These are phyloP conservation scores for Lathyrus oleraceus DNA, from an alignment of 306 rosid genomes.

Conservation along the genomic window DNA sequence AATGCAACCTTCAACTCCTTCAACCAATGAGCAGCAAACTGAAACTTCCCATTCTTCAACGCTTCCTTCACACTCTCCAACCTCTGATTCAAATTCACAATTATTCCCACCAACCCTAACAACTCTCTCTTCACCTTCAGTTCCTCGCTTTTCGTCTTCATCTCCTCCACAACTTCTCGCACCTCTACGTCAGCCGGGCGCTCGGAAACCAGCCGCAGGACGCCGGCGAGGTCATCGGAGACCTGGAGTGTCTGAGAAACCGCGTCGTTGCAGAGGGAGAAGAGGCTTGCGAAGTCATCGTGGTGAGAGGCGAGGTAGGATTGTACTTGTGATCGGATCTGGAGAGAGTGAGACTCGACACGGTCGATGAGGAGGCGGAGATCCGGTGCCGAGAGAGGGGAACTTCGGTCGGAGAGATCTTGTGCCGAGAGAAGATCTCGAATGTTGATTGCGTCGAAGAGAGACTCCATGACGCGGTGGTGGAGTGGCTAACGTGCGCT, in stretches of 20 bases:
- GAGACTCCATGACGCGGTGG: constrained; percentile 62
- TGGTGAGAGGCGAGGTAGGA: constrained; percentile 76
- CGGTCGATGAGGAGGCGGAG: constrained; percentile 93
- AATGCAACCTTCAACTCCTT: constrained; percentile 64
- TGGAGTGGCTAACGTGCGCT: constrained; percentile 33
- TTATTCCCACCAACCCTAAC: constrained; percentile 57
- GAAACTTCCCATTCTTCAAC: constrained; percentile 61
- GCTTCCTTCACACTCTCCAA: constrained; percentile 63
- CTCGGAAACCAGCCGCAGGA: constrained; percentile 52
- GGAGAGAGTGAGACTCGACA: constrained; percentile 89
- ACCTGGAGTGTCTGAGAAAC: constrained; percentile 54
- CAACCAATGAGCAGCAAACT: constrained; percentile 66
- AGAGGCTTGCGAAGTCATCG: constrained; percentile 66
- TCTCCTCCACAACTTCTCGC: constrained; percentile 57
- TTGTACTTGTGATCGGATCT: constrained; percentile 72
- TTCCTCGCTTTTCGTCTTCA: constrained; percentile 58
- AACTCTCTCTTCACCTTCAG: constrained; percentile 60
- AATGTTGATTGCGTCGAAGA: constrained; percentile 69
- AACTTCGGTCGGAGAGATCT: constrained; percentile 78
- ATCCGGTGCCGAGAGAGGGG: constrained; percentile 94
- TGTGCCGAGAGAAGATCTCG: constrained; percentile 83
- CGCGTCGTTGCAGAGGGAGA: constrained; percentile 71
- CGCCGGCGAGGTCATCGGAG: constrained; percentile 50
- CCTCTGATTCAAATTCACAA: constrained; percentile 51
- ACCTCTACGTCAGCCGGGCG: constrained; percentile 58